Percentiles rank a stretch among this genome's conserved stretches.
Conservation (phyloP, 2,329 filamentous ascomycete species). For the Colletotrichum musae region DNA sequence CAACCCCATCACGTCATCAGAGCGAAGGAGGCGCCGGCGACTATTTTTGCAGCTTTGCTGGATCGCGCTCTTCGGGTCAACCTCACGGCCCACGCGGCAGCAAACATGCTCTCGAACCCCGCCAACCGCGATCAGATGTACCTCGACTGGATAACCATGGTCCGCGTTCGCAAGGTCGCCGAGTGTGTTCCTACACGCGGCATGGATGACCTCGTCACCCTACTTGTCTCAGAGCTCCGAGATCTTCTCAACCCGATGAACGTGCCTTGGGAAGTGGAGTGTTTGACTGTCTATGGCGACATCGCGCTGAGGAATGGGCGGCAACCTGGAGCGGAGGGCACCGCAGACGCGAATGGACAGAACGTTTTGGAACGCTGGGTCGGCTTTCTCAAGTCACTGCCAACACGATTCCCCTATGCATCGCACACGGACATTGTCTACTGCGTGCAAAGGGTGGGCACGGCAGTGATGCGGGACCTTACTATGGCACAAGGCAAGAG, state of each 20-base stretch:
- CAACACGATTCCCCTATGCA: slow-evolving; percentile 80
- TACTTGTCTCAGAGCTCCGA: slow-evolving; percentile 77
- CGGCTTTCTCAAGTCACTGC: slow-evolving; percentile 77
- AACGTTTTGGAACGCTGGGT: slow-evolving; percentile 87
- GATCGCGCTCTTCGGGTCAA: slow-evolving; percentile 93
- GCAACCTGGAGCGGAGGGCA: slow-evolving; percentile 55
- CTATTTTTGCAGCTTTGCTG: slow-evolving; percentile 88
- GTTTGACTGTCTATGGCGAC: slow-evolving; percentile 72
- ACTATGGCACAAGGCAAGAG: slow-evolving; percentile 84
- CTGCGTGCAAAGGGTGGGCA: slow-evolving; percentile 82
- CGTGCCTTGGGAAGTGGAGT: slow-evolving; percentile 76
- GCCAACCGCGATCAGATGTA: slow-evolving; percentile 97
- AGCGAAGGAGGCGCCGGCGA: slow-evolving; percentile 89
- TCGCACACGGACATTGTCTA: slow-evolving; percentile 81
- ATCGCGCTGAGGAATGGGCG: slow-evolving; percentile 64
- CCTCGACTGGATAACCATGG: slow-evolving; percentile 84
- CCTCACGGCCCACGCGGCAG: slow-evolving; percentile 91
- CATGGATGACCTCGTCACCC: slow-evolving; percentile 76
- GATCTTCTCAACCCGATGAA: slow-evolving; percentile 78
- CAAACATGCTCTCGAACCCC: slow-evolving; percentile 90
- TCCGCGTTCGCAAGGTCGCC: slow-evolving; percentile 73
- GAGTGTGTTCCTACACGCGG: slow-evolving; percentile 74
- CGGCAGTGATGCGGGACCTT: slow-evolving; percentile 84
- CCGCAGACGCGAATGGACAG: slow-evolving; percentile 61
- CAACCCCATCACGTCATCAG: slow-evolving; percentile 88